phyloP scores from a whole-genome alignment of 1,284 basidiomycete species.

The Rhodotorula mucilaginosa region DNA sequence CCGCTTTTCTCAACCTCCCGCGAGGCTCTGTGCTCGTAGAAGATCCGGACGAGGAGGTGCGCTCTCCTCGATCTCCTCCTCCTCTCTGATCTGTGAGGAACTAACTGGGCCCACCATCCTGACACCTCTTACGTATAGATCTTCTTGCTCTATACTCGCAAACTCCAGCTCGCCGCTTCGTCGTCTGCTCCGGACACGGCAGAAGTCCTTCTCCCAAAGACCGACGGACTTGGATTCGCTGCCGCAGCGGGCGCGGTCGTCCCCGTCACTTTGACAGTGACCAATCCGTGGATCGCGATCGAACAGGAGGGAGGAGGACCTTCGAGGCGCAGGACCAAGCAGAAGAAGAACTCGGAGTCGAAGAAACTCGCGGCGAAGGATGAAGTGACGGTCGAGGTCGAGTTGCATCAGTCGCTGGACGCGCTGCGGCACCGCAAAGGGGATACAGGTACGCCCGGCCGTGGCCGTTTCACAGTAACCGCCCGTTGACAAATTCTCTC shows the following conservation, averaged over 20 bases:
- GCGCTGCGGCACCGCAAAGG: slow-evolving; percentile 29
- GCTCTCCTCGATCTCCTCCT: background rate
- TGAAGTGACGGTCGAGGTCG: slow-evolving; percentile 25
- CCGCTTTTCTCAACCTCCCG: background rate
- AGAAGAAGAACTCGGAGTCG: background rate
- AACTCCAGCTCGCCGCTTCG: background rate
- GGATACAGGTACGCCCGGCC: slow-evolving; percentile 25
- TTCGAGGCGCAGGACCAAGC: background rate
- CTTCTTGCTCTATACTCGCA: slow-evolving; percentile 34
- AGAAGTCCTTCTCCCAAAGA: background rate
- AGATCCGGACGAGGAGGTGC: slow-evolving; percentile 37
- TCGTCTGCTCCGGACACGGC: background rate
- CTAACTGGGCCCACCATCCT: background rate
- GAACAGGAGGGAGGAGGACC: background rate
- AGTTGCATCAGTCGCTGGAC: slow-evolving; percentile 29
- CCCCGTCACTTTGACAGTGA: slow-evolving; percentile 12
- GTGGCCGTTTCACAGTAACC: background rate
- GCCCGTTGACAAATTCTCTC: background rate
- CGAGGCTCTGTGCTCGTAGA: slow-evolving; percentile 13
- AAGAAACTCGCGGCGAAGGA: background rate
- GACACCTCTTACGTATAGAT: slow-evolving; percentile 15
- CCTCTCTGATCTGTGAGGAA: no score
- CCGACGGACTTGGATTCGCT: slow-evolving; percentile 23
- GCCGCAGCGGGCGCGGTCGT: slow-evolving; percentile 12
- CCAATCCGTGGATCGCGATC: background rate